A percentile compares a stretch with the other conserved stretches of the same genome.
These are phyloP conservation scores for Nakaseomyces uthaithaninus DNA, from an alignment of 1,139 yeast species.

Conservation along the genomic window DNA sequence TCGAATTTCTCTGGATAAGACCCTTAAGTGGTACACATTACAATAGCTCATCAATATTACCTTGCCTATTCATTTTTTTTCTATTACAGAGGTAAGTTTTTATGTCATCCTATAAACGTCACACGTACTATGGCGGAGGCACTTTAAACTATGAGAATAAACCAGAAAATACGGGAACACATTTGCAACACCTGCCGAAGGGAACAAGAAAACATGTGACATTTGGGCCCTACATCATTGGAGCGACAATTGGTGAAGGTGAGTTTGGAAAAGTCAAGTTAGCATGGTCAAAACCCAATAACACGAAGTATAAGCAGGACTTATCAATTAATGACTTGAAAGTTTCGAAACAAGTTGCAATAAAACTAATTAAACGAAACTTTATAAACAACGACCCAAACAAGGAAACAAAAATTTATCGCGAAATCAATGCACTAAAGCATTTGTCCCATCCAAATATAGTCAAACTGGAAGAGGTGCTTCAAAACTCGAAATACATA, in stretches of 20 bases:
- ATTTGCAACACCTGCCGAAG: not conserved
- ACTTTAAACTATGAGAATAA: conserved; percentile 3
- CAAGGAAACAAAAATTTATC: conserved; percentile 77
- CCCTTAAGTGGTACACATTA: no score
- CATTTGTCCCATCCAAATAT: conserved; percentile 87
- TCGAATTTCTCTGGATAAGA: no score
- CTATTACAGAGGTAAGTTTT: not conserved
- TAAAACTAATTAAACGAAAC: conserved; percentile 81
- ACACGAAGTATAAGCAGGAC: conserved; percentile 1
- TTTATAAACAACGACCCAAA: conserved; percentile 74
- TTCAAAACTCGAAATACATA: conserved; percentile 88
- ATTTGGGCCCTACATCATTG: conserved; percentile 81
- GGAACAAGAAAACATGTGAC: conserved; percentile 37
- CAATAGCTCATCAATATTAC: no score
- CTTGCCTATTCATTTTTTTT: not conserved
- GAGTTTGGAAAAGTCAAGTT: conserved; percentile 95
- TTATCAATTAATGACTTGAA: not conserved
- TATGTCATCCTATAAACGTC: conserved; percentile 13
- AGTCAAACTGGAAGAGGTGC: conserved; percentile 82
- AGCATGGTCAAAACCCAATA: conserved; percentile 58
- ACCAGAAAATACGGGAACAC: conserved; percentile 7
- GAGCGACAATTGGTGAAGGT: conserved; percentile 93
- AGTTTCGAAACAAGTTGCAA: conserved; percentile 79
- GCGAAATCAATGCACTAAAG: conserved; percentile 87
- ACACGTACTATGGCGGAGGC: conserved; percentile 24